Base-by-base conservation (phyloP, 768 basidiomycete genomes). In the Phaeotremella fagi region DNA sequence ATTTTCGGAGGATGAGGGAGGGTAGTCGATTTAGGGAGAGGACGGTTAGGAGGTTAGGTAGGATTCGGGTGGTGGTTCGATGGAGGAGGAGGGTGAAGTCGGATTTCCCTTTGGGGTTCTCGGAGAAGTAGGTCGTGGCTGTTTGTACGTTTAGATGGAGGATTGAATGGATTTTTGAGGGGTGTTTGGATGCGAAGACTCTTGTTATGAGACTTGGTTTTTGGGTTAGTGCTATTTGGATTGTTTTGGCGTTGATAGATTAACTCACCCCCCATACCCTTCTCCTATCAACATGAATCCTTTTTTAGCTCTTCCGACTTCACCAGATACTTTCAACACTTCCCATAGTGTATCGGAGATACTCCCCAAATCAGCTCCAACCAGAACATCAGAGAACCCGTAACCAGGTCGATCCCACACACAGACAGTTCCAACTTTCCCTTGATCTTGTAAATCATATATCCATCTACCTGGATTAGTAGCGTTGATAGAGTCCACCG, bases 401-500 rank as follows among this genome's bases (percentile, higher is more conserved):
- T 75, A 75, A 4, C 73, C 73, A 5, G 73, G 73, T 54, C 73
- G 52, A 47, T 75, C 73, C 73, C 73, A 75, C 1, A 67, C 59
- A 54, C 73, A 75, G 20, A 73, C 64, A 26, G 61, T 60, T 0
- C 66, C 66, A 27, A 75, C 63, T 25, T 66, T 48, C 22, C 67
- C 66, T 42, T 60, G 42, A 26, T 62, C 45, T 33, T 73, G 68
- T 38, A 75, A 46, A 36, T 68, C 64, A 42, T 71, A 61, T 25
- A 75, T 42, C 73, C 73, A 75, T 46, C 60, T 57, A 9, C 72
- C 73, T 16, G 72, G 72, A 28, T 63, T 62, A 28, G 56, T 52
- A 20, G 65, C 57, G 22, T 51, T 57, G 33, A 58, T 45, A 18
- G 22, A 41, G 18, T 37, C 47, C 31, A 66, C 48, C 14, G 61